Base-by-base conservation (phyloP, 495 filamentous ascomycete species). In the Terfezia boudieri region DNA sequence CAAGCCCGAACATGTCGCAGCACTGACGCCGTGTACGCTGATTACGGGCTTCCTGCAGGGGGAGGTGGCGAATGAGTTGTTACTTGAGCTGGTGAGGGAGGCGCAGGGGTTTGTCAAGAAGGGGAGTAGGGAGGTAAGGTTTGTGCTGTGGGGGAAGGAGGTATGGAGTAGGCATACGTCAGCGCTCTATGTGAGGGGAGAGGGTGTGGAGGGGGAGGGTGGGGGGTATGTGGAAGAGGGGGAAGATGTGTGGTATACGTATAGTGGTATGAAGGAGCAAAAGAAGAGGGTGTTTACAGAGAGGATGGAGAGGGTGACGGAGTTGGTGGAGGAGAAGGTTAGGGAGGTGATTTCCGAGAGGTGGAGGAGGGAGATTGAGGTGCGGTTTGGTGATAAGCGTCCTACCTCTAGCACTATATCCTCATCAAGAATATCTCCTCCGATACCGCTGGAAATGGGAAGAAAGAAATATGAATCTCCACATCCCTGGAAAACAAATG, bases 401-500 rank as follows among this genome's bases (percentile, higher is more conserved):
- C 49, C 49, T 11, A 20, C 49, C 12, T 11, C 12, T 12, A 12
- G 0, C 26, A 32, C 16, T 20, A 9, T 5, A 48, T 48, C 14
- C 43, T 14, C 14, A 6, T 20, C 14, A 48, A n/a, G 6, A 20
- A n/a, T 2, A 48, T 11, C 11, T 46, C 14, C 43, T n/a, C 43
- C 14, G 2, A 48, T 48, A 6, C 14, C 11, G 49, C n/a, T 51
- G 49, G 16, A 51, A 23, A 23, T 20, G 26, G 49, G 49, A 51
- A 51, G 23, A 11, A 23, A 22, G 49, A 20, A 20, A 23, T 20
- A 12, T 26, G 49, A 22, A 20, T 51, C 49, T n/a, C 49, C 49
- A 51, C 60, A 75, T 3, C 67, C 71, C 1, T 95, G 90, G 88
- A 70, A 65, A 35, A 82, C 88, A 8, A 98, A 95, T 59, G 86